These are phyloP conservation scores for Microbotryum saponariae DNA, from an alignment of 1,284 basidiomycete genomes.

Conservation along the genomic window DNA sequence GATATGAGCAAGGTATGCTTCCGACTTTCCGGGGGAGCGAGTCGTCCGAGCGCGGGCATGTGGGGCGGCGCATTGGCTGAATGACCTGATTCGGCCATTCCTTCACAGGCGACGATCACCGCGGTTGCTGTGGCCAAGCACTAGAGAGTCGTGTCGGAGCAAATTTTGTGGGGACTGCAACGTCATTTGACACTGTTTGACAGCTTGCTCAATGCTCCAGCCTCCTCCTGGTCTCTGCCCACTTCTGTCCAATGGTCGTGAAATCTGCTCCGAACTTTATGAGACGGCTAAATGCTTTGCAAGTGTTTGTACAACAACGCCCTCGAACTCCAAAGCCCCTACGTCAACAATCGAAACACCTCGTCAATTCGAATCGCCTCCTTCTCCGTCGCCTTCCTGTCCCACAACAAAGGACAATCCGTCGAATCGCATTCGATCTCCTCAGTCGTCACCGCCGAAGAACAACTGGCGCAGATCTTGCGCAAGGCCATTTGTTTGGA, in stretches of 20 bases:
- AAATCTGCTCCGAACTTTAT: too few species aligned
- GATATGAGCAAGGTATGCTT: constrained; percentile 17
- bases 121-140: constrained; percentile 23
- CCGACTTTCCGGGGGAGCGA: too few species aligned
- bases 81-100: neutral
- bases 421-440: constrained; percentile 66
- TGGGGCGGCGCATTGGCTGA: neutral
- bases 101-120: constrained; percentile 15
- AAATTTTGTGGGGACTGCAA: too few species aligned
- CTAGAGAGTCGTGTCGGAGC: constrained; percentile 2
- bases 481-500: constrained; percentile 31
- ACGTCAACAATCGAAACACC: neutral
- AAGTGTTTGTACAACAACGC: neutral
- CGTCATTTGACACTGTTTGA: too few species aligned
- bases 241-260: too few species aligned
- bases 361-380: neutral
- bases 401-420: constrained; percentile 75
- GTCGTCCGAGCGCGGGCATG: neutral
- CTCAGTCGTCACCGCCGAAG: constrained; percentile 52
- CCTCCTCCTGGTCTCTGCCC: too few species aligned
- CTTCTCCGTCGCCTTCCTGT: constrained; percentile 55
- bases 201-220: too few species aligned
- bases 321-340: too few species aligned
- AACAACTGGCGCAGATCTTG: constrained; percentile 61
- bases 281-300: neutral